Evolutionary conservation across 257 asterid genomes (phyloP).

Genomic region (Solanum commersonii): DNA sequence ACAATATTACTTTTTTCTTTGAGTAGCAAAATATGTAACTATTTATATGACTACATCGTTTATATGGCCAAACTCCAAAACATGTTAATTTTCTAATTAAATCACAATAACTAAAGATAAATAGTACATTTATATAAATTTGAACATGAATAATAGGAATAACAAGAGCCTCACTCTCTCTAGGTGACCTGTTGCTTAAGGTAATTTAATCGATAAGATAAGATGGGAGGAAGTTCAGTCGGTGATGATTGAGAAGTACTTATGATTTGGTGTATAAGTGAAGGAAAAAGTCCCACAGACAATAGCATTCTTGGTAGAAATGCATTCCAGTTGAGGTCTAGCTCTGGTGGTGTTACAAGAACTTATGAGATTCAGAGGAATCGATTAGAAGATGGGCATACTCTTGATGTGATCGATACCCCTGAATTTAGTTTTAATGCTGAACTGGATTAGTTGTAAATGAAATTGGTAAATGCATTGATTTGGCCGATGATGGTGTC

Average conservation of each 20-base stretch:
- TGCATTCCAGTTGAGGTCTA: conserved; percentile 50
- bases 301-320: conserved; percentile 50
- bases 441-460: conserved; percentile 31
- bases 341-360: conserved; percentile 74
- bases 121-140: not conserved
- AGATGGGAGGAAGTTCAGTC: conserved; percentile 62
- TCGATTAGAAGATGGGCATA: conserved; percentile 40
- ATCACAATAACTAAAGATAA: not conserved
- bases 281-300: conserved; percentile 85
- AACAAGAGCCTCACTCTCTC: too few species aligned
- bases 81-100: too few species aligned
- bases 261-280: conserved; percentile 65
- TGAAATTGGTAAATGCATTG: conserved; percentile 58
- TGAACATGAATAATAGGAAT: not conserved
- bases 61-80: not conserved
- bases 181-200: not conserved
- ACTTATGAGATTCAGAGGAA: conserved; percentile 54
- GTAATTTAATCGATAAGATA: not conserved
- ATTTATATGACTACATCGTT: too few species aligned
- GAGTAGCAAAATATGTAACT: too few species aligned
- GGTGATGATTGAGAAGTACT: conserved; percentile 80
- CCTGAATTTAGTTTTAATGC: conserved; percentile 55
- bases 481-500: conserved; percentile 79
- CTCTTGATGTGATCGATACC: conserved; percentile 68
- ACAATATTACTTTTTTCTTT: too few species aligned